A percentile compares a stretch with the other conserved stretches of the same genome.
Conservation (phyloP, 176 grass and related monocot species). For the Thinopyrum elongatum region DNA sequence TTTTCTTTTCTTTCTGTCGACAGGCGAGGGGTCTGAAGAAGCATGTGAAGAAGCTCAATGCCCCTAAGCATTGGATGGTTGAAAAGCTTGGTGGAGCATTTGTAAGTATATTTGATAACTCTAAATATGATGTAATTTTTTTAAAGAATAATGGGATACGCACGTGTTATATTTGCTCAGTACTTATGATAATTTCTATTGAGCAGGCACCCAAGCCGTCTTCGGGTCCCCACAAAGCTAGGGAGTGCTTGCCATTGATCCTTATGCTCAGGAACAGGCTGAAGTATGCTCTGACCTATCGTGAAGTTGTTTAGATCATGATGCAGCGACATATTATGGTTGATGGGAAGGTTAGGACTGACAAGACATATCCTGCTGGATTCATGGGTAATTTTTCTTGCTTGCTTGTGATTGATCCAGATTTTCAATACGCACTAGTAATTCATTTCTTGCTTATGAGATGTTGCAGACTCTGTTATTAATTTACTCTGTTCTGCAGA, state of each 20-base stretch:
- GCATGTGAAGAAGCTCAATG: not conserved
- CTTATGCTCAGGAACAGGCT: not conserved
- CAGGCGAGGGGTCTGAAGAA: slow-evolving; percentile 10
- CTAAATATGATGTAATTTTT: not conserved
- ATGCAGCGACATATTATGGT: not conserved
- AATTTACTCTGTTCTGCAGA: slow-evolving; percentile 20
- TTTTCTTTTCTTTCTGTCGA: not conserved
- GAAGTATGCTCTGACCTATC: slow-evolving; percentile 2
- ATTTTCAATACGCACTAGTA: not conserved
- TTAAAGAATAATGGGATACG: not conserved
- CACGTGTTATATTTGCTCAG: not conserved
- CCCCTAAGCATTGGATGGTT: not conserved
- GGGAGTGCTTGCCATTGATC: not conserved
- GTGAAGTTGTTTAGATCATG: not conserved
- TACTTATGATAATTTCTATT: not conserved
- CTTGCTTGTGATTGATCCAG: not conserved
- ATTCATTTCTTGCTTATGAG: not conserved
- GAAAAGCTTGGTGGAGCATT: not conserved
- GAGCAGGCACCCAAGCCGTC: not conserved
- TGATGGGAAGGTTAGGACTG: slow-evolving; percentile 3
- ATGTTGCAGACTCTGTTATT: not conserved
- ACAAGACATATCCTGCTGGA: slow-evolving; percentile 5
- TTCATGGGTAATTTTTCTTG: not conserved
- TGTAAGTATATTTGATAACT: not conserved
- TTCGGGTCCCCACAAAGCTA: not conserved